Conservation (phyloP, 78 protist genomes). For the Dictyostelium citrinum region DNA sequence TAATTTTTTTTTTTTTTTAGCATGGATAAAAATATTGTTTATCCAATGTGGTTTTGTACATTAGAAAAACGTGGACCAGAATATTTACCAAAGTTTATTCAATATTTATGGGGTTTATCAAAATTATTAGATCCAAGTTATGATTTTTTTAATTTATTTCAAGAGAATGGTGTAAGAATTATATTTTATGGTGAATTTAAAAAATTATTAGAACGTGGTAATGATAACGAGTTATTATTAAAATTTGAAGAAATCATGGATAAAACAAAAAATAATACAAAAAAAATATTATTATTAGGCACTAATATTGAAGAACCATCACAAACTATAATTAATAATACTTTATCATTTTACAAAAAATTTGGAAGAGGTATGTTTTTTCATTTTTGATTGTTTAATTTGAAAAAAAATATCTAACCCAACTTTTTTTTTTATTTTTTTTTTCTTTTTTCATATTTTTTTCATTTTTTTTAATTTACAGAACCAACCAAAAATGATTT, state of each 20-base stretch:
- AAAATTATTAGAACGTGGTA: conserved; percentile 23
- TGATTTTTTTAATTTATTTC: not conserved
- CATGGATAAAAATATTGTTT: conserved; percentile 37
- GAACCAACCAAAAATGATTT: conserved; percentile 53
- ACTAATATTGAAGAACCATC: conserved; percentile 59
- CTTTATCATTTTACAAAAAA: not conserved
- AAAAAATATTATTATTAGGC: conserved; percentile 11
- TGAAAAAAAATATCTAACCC: too few relatives aligned
- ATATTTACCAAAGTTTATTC: conserved; percentile 60
- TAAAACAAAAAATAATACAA: conserved; percentile 13
- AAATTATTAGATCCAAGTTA: not conserved
- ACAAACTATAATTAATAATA: conserved; percentile 1
- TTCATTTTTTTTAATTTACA: not conserved
- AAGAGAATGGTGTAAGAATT: conserved; percentile 13
- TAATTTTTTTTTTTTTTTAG: not conserved
- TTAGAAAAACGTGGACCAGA: conserved; percentile 65
- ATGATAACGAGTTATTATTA: not conserved
- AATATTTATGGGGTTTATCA: conserved; percentile 39
- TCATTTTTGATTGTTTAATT: not conserved
- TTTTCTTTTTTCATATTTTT: not conserved
- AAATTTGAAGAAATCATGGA: conserved; percentile 51
- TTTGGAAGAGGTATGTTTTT: not conserved
- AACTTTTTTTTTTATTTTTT: too few relatives aligned
- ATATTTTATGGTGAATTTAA: conserved; percentile 53
- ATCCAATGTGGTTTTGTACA: conserved; percentile 77